Evolutionary conservation across 2,329 filamentous ascomycete genomes (phyloP).

Genomic region (Endoconidiophora polonica): DNA sequence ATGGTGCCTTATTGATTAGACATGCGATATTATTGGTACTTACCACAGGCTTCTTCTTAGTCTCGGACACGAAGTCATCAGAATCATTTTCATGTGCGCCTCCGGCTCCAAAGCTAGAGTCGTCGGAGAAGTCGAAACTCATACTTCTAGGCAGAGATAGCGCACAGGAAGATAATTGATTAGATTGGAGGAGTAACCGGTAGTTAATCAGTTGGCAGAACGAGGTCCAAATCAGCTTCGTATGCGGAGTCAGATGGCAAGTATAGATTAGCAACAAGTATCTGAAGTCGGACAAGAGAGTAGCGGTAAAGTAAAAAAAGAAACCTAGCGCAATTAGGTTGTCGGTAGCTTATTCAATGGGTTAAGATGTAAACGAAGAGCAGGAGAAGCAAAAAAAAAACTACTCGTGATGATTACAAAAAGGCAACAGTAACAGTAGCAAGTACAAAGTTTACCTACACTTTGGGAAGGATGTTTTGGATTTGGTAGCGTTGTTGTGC

Average conservation of each 20-base stretch:
- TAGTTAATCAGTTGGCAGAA: not conserved
- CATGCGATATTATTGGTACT: not conserved
- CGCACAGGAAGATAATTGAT: not conserved
- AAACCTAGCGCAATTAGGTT: no score
- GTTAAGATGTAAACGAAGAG: no score
- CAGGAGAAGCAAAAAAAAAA: no score
- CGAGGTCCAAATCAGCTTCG: not conserved
- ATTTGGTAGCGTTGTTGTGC: not conserved
- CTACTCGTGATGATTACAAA: no score
- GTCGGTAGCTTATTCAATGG: no score
- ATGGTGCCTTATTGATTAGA: no score
- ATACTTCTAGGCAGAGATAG: slow-evolving; percentile 20
- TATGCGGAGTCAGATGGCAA: not conserved
- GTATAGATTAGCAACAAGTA: no score
- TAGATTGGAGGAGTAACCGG: not conserved
- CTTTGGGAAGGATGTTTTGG: slow-evolving; percentile 2
- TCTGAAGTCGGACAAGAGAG: no score
- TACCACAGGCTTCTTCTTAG: slow-evolving; percentile 4
- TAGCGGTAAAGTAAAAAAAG: no score
- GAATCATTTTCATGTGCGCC: slow-evolving; percentile 21
- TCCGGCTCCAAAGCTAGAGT: slow-evolving; percentile 42
- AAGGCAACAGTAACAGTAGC: no score
- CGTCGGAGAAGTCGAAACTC: slow-evolving; percentile 42
- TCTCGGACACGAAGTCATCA: slow-evolving; percentile 24
- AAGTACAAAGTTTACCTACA: not conserved